These are phyloP conservation scores for Lactarius trivialis DNA, from an alignment of 768 basidiomycete species.

Conservation along the genomic window DNA sequence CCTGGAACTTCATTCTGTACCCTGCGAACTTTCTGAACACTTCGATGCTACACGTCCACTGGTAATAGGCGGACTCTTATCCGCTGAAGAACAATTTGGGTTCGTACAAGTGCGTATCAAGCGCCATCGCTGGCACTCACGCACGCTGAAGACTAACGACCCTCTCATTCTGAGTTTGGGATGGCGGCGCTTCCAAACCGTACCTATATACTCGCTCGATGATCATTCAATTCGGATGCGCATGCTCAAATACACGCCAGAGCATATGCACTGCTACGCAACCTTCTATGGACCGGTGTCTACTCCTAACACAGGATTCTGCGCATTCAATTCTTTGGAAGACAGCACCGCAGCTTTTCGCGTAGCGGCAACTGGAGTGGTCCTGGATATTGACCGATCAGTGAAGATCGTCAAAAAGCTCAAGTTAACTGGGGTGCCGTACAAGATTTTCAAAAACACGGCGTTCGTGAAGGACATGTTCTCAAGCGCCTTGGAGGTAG, in stretches of 20 bases:
- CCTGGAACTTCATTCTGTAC: slow-evolving; percentile 77
- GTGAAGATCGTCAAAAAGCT: slow-evolving; percentile 97
- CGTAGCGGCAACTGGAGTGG: slow-evolving; percentile 88
- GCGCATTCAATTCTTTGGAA: slow-evolving; percentile 84
- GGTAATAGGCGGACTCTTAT: slow-evolving; percentile 83
- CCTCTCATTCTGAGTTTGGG: slow-evolving; percentile 96
- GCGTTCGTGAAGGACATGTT: slow-evolving; percentile 99
- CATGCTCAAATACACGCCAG: slow-evolving; percentile 99
- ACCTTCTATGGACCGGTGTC: slow-evolving; percentile 95
- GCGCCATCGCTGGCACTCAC: slow-evolving; percentile 88
- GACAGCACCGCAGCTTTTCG: slow-evolving; percentile 72
- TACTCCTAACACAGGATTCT: slow-evolving; percentile 92
- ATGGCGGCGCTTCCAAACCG: slow-evolving; percentile 92
- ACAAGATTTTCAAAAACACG: slow-evolving; percentile 99
- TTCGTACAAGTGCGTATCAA: slow-evolving; percentile 95
- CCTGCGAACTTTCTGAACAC: slow-evolving; percentile 87
- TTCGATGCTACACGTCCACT: slow-evolving; percentile 91
- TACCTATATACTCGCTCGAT: slow-evolving; percentile 94
- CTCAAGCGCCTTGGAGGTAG: slow-evolving; percentile 84
- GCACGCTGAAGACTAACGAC: slow-evolving; percentile 94
- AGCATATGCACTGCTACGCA: slow-evolving; percentile 99
- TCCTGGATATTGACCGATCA: slow-evolving; percentile 87
- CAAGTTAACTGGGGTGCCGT: slow-evolving; percentile 91
- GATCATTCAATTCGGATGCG: slow-evolving; percentile 98
- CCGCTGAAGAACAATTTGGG: slow-evolving; percentile 87